phyloP scores from a whole-genome alignment of 148 eudicot genomes.

The Heliamphora exappendiculata region DNA sequence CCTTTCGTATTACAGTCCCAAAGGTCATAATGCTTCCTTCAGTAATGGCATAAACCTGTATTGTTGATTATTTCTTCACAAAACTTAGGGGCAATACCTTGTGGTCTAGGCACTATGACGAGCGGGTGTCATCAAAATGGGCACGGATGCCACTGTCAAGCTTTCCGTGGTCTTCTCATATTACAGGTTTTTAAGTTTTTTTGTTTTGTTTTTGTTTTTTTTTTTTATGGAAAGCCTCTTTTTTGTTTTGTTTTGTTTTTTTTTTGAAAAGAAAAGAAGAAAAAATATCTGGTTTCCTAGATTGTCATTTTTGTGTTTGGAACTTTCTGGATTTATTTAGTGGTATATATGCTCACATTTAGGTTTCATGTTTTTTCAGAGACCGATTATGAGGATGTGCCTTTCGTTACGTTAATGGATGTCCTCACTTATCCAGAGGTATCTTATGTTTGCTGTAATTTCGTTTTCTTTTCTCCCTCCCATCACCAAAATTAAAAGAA shows the following conservation, averaged over 20 bases:
- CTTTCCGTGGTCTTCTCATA: slow-evolving; percentile 60
- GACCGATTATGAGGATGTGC: slow-evolving; percentile 47
- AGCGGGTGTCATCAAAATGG: slow-evolving; percentile 43
- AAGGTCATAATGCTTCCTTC: slow-evolving; percentile 36
- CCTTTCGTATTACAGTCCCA: slow-evolving; percentile 31
- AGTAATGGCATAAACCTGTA: background rate
- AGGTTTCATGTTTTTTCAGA: slow-evolving; percentile 31
- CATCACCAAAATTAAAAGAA: background rate
- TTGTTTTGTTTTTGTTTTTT: background rate
- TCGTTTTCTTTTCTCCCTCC: background rate
- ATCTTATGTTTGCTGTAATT: slow-evolving; percentile 6
- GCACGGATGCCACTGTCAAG: slow-evolving; percentile 69
- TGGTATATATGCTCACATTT: background rate
- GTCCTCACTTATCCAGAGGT: slow-evolving; percentile 63
- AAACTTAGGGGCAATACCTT: background rate
- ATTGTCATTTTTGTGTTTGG: background rate
- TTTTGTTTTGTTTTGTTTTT: background rate
- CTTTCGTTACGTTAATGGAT: slow-evolving; percentile 67
- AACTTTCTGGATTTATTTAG: background rate
- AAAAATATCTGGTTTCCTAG: too few species aligned
- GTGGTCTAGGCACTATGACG: slow-evolving; percentile 40
- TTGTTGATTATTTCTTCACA: slow-evolving; percentile 12
- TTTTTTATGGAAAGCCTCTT: background rate
- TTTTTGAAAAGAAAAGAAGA: too few species aligned
- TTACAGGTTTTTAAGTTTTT: slow-evolving; percentile 47